phyloP scores from a whole-genome alignment of 1,284 basidiomycete species.

The Cutaneotrichosporon cyanovorans region DNA sequence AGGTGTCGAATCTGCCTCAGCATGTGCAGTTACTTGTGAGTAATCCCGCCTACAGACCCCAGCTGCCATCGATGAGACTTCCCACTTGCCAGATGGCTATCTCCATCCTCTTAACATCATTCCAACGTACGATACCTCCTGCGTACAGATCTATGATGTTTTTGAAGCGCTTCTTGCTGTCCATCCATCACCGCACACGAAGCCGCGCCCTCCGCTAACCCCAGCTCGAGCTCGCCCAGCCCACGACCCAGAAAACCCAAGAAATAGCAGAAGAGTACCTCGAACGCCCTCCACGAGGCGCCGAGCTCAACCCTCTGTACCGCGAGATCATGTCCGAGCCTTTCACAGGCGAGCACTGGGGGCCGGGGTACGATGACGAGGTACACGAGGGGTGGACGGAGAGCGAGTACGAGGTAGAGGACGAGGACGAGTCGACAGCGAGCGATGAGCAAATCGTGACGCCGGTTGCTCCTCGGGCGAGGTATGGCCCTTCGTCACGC shows the following conservation, averaged over 20 bases:
- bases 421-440: neutral
- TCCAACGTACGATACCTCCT: no score
- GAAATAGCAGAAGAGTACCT: conserved; percentile 25
- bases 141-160: no score
- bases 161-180: no score
- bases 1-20: conserved; percentile 31
- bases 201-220: no score
- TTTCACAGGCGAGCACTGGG: conserved; percentile 29
- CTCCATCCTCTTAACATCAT: no score
- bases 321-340: conserved; percentile 36
- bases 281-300: conserved; percentile 10
- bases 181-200: no score
- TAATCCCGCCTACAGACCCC: no score
- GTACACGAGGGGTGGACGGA: conserved; percentile 35
- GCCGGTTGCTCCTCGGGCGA: neutral
- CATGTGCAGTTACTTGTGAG: conserved; percentile 35
- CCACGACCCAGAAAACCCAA: conserved; percentile 18
- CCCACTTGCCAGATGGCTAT: no score
- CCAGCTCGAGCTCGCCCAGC: conserved; percentile 28
- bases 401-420: conserved; percentile 5
- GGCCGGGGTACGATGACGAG: conserved; percentile 32
- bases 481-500: neutral
- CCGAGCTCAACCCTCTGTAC: conserved; percentile 28
- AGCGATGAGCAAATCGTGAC: conserved; percentile 22
- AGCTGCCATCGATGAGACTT: no score